A percentile compares a stretch with the other conserved stretches of the same genome.
These are phyloP conservation scores for Schizophyllum amplum DNA, from an alignment of 1,284 basidiomycete species.

Conservation along the genomic window DNA sequence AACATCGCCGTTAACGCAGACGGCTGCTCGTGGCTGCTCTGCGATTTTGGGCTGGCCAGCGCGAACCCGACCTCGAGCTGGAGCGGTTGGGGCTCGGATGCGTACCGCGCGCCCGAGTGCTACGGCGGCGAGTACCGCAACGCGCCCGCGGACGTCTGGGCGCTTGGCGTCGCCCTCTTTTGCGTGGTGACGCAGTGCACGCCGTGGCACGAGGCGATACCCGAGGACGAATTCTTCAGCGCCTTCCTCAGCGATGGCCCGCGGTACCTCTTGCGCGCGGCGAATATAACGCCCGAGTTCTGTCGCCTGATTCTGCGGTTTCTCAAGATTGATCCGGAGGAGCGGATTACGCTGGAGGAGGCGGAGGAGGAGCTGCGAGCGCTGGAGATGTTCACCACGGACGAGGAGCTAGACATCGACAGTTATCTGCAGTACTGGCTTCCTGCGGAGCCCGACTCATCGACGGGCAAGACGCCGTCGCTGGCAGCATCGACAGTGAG, in stretches of 20 bases:
- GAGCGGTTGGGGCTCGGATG: neutral
- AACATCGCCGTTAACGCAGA: constrained; percentile 51
- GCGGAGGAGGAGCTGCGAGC: too few relatives aligned
- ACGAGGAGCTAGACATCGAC: too few relatives aligned
- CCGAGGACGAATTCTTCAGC: neutral
- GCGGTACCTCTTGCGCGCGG: constrained; percentile 52
- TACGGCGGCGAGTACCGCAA: constrained; percentile 39
- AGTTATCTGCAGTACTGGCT: too few relatives aligned
- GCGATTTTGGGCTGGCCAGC: constrained; percentile 65
- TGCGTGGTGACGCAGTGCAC: constrained; percentile 48
- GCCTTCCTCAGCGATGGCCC: neutral
- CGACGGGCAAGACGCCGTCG: too few relatives aligned
- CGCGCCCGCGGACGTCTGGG: constrained; percentile 66
- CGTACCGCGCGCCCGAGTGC: constrained; percentile 5
- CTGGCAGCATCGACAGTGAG: too few relatives aligned
- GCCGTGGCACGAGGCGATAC: constrained; percentile 6
- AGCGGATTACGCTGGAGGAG: neutral
- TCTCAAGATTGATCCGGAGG: neutral
- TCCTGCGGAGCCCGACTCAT: too few relatives aligned
- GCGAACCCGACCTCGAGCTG: neutral
- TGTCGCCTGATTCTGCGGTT: constrained; percentile 43
- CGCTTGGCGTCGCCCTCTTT: constrained; percentile 65
- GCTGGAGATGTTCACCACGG: too few relatives aligned
- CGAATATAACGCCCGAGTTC: constrained; percentile 57
- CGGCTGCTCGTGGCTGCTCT: constrained; percentile 45